A percentile compares a stretch with the other conserved stretches of the same genome.
Conservation (phyloP, 108 stramenopile genomes). For the Nitzschia sp. region DNA sequence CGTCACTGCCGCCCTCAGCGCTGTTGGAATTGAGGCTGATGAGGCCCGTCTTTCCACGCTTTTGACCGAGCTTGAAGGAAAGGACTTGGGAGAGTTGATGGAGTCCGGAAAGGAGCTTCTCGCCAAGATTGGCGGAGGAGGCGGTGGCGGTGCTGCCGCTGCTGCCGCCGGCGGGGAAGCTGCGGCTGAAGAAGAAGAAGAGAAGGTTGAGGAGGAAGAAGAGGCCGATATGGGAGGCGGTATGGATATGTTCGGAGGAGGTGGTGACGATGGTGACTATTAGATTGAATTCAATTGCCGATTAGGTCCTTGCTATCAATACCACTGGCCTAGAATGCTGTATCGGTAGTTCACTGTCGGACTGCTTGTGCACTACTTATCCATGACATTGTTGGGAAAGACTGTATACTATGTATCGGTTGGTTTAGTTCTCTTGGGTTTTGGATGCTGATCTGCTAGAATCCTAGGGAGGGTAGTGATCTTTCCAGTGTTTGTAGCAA, state of each 20-base stretch:
- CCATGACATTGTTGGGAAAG: too few species aligned
- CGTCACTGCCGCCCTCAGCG: slow-evolving; percentile 82
- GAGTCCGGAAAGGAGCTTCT: slow-evolving; percentile 79
- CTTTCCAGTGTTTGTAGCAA: too few species aligned
- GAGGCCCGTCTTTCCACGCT: slow-evolving; percentile 60
- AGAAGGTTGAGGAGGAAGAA: slow-evolving; percentile 71
- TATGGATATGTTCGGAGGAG: slow-evolving; percentile 72
- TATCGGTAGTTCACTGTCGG: too few species aligned
- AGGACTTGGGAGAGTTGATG: slow-evolving; percentile 89
- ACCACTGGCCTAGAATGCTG: too few species aligned
- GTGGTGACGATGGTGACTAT: slow-evolving; percentile 63
- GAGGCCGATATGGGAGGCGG: slow-evolving; percentile 59
- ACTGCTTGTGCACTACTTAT: too few species aligned
- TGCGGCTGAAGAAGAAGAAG: slow-evolving; percentile 48
- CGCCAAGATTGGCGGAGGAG: slow-evolving; percentile 93
- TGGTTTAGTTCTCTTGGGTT: too few species aligned
- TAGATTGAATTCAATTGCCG: slow-evolving; percentile 51
- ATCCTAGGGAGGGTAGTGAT: too few species aligned
- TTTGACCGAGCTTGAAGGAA: slow-evolving; percentile 90
- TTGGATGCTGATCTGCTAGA: too few species aligned
- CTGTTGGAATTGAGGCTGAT: slow-evolving; percentile 91
- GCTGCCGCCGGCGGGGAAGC: slow-evolving; percentile 68
- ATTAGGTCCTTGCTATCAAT: too few species aligned
- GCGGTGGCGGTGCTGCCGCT: slow-evolving; percentile 77
- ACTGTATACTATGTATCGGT: too few species aligned